A percentile compares a stretch with the other conserved stretches of the same genome.
Evolutionary conservation across 2,329 filamentous ascomycete genomes (phyloP).

Genomic region (Botrytis deweyae): DNA sequence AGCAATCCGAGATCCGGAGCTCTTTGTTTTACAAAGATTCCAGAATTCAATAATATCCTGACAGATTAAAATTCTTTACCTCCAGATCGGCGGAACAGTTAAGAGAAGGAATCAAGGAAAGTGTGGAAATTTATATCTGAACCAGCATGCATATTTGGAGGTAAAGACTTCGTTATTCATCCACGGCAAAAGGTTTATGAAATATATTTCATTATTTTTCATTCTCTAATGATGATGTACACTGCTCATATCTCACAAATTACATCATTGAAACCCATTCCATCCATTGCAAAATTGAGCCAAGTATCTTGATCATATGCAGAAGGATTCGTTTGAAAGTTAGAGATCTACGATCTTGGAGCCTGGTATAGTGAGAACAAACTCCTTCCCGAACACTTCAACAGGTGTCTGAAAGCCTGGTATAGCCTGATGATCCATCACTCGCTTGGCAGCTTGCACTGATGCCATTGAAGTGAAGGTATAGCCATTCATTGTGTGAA

Average conservation of each 20-base stretch:
- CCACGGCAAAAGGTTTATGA: background rate
- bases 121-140: background rate
- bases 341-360: background rate
- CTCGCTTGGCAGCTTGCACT: background rate
- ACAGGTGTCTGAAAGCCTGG: background rate
- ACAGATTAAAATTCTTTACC: background rate
- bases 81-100: background rate
- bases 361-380: background rate
- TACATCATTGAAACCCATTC: background rate
- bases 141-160: background rate
- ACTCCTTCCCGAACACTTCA: background rate
- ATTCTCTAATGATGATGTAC: background rate
- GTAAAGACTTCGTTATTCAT: background rate
- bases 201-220: background rate
- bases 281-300: background rate
- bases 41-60: background rate
- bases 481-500: background rate
- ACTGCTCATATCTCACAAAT: background rate
- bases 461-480: background rate
- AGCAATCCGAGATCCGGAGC: background rate
- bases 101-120: background rate
- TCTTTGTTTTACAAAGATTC: background rate
- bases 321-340: accelerated
- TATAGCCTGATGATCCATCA: background rate
- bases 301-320: background rate